A percentile compares a stretch with the other conserved stretches of the same genome.
Evolutionary conservation across 305 asterid genomes (phyloP).

Genomic region (Petunia hybrid): DNA sequence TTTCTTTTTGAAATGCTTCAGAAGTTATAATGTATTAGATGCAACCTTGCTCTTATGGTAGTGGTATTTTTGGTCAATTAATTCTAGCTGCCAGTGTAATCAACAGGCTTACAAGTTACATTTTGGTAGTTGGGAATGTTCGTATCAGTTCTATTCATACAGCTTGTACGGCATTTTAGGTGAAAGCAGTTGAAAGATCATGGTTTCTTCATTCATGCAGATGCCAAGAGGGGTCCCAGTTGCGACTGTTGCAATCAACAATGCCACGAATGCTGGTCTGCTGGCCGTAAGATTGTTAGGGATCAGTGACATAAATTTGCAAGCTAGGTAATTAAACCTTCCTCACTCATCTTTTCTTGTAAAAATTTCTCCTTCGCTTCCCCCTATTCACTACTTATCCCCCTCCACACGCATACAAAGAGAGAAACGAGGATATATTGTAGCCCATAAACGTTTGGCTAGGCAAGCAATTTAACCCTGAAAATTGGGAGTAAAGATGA

Average conservation of each 20-base stretch:
- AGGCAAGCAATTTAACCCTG: background rate
- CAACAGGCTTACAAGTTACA: background rate
- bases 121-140: background rate
- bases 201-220: constrained; percentile 42
- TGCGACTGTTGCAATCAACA: constrained; percentile 90
- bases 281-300: constrained; percentile 88
- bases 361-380: constrained; percentile 28
- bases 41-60: constrained; percentile 5
- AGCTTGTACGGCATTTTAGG: background rate
- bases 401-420: background rate
- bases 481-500: background rate
- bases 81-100: background rate
- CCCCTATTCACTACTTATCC: background rate
- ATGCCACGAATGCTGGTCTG: constrained; percentile 91
- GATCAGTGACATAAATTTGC: constrained; percentile 71
- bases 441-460: background rate
- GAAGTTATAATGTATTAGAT: background rate
- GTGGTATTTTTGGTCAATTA: background rate
- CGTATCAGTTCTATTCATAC: background rate
- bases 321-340: constrained; percentile 60
- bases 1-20: background rate
- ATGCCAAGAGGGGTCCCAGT: constrained; percentile 99
- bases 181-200: background rate
- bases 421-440: background rate
- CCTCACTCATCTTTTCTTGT: background rate